Evolutionary conservation across 1,284 basidiomycete genomes (phyloP).

Genomic region (Ceratobasidium sp.): DNA sequence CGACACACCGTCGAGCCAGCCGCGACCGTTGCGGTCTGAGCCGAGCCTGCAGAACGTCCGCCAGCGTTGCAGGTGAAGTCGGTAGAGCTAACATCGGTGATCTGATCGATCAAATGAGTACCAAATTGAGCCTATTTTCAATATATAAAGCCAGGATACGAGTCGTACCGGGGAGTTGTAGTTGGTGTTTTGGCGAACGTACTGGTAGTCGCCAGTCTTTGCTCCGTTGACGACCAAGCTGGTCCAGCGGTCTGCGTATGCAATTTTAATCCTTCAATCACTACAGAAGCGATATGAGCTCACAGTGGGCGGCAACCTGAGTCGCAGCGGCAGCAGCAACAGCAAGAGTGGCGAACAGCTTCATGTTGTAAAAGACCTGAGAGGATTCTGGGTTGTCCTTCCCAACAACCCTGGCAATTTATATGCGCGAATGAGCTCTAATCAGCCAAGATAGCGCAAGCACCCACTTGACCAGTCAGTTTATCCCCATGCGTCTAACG

Average conservation of each 20-base stretch:
- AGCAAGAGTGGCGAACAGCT: conserved; percentile 30
- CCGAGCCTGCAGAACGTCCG: conserved; percentile 57
- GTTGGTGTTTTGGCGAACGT: conserved; percentile 49
- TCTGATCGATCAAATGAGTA: conserved; percentile 53
- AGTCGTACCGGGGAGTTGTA: conserved; percentile 44
- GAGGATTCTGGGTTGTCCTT: neutral
- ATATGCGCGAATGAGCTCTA: conserved; percentile 8
- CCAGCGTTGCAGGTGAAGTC: conserved; percentile 65
- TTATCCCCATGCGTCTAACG: conserved; percentile 36
- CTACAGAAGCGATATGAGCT: neutral
- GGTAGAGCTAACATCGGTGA: conserved; percentile 62
- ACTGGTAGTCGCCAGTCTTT: conserved; percentile 44
- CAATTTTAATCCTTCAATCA: neutral
- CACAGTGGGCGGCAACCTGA: conserved; percentile 45
- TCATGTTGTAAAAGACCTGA: conserved; percentile 17
- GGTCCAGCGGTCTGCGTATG: conserved; percentile 43
- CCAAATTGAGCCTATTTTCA: neutral
- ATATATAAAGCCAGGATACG: neutral
- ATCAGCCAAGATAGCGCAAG: neutral
- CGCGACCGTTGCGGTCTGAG: conserved; percentile 62
- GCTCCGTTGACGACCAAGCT: conserved; percentile 43
- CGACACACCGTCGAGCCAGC: conserved; percentile 60
- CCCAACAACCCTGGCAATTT: neutral
- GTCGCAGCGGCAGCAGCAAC: conserved; percentile 37
- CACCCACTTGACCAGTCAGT: conserved; percentile 14